Evolutionary conservation across 2,329 filamentous ascomycete species (phyloP), one percentile per base, ranked within the genome.

Genomic region (Alternaria brassicicola): DNA sequence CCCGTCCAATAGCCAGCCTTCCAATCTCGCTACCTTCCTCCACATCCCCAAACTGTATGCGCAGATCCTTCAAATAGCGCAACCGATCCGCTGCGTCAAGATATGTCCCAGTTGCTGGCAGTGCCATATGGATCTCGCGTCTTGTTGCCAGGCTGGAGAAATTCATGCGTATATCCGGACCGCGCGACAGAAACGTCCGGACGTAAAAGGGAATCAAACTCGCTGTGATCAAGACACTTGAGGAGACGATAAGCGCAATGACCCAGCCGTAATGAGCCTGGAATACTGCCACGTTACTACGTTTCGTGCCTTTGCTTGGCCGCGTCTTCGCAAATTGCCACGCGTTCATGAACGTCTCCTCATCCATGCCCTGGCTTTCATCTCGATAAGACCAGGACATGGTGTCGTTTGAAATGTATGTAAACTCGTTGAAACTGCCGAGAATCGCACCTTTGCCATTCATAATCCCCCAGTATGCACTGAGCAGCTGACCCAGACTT

Each of bases 381-480:
- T 28, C 41, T 6, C 28, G 4, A 10, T 43, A 12, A 5, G 12
- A 5, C 41, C 41, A 43, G 8, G 25, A 28, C 4, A 12, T 6
- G 0, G 3, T 43, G 2, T 6, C 8, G 3, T 43, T 9, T 3
- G 15, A 5, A 6, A 4, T 6, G 2, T 2, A 2, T 6, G 41
- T 43, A 2, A 1, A 0, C 10, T 10, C 4, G 23, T 43, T n/a
- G 4, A 43, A 6, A 17, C 23, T 9, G 6, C n/a, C 5, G 1
- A 3, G 17, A 1, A 43, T 4, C 15, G 8, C 15, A n/a, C 7
- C 3, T 28, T 43, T 43, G 3, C 23, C 9, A 1, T 43, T 28
- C 41, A 43, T 43, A 1, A 15, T 8, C 2, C 25, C 25, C 41
- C 41, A 43, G 4, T 43, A 28, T 6, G 41, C 3, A 28, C 28